Evolutionary conservation across 352 stramenopile genomes (phyloP).

Genomic region (Pythium scleroteichum): DNA sequence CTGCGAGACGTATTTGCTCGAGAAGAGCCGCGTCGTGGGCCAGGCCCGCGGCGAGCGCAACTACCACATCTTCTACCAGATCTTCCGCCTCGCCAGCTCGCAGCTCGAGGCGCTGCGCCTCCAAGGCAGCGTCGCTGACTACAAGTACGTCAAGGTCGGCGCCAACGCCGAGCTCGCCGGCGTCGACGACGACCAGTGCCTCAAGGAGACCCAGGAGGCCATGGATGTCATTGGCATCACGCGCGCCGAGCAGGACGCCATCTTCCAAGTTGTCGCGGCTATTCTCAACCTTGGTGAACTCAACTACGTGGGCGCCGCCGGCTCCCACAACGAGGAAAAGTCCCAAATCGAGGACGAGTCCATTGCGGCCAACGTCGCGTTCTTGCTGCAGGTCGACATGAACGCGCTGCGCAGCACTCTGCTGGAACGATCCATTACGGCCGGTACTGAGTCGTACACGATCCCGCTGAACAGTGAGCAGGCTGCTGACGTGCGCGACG

Average conservation of each 20-base stretch:
- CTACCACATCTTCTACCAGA: slow-evolving; percentile 99
- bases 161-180: slow-evolving; percentile 55
- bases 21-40: slow-evolving; percentile 94
- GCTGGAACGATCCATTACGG: slow-evolving; percentile 90
- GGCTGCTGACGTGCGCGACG: slow-evolving; percentile 91
- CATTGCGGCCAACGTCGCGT: slow-evolving; percentile 56
- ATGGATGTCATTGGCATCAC: slow-evolving; percentile 90
- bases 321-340: slow-evolving; percentile 43
- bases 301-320: slow-evolving; percentile 78
- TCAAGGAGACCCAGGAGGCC: slow-evolving; percentile 86
- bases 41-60: slow-evolving; percentile 93
- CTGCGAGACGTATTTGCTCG: slow-evolving; percentile 94
- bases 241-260: slow-evolving; percentile 86
- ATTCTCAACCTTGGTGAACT: slow-evolving; percentile 97
- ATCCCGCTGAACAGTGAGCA: slow-evolving; percentile 89
- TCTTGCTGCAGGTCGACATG: slow-evolving; percentile 60
- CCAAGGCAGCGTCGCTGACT: slow-evolving; percentile 55
- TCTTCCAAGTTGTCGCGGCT: slow-evolving; percentile 95
- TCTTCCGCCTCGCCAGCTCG: slow-evolving; percentile 64
- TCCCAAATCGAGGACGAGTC: slow-evolving; percentile 55
- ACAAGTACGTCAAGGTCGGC: slow-evolving; percentile 78
- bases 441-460: slow-evolving; percentile 91
- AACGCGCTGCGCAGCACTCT: slow-evolving; percentile 86
- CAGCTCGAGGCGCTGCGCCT: slow-evolving; percentile 59
- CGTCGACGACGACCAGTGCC: slow-evolving; percentile 68